These are phyloP conservation scores for Meira nashicola DNA, from an alignment of 1,284 basidiomycete species.

Conservation along the genomic window DNA sequence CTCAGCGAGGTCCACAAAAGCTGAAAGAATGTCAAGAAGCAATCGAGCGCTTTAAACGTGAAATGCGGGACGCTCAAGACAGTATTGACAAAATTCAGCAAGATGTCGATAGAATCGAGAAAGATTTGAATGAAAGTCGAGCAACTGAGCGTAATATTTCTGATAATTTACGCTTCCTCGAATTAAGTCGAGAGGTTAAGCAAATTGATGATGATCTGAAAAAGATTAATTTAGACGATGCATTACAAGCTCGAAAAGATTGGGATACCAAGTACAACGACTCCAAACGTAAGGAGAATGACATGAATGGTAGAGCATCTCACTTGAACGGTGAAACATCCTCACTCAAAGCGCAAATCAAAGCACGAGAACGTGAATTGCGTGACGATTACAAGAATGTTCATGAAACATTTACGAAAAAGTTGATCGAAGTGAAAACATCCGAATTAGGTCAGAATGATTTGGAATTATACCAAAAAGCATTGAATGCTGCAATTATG, in stretches of 20 bases:
- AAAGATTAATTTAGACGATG: slow-evolving; percentile 34
- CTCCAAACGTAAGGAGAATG: slow-evolving; percentile 67
- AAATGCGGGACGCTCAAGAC: slow-evolving; percentile 25
- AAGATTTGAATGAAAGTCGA: slow-evolving; percentile 52
- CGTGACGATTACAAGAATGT: slow-evolving; percentile 78
- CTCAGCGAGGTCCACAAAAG: slow-evolving; percentile 28
- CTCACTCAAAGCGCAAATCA: slow-evolving; percentile 37
- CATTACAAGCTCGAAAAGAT: slow-evolving; percentile 58
- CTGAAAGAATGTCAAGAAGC: slow-evolving; percentile 30
- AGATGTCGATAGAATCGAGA: slow-evolving; percentile 40
- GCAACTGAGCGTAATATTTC: slow-evolving; percentile 63
- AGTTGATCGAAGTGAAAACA: slow-evolving; percentile 84
- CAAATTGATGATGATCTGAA: slow-evolving; percentile 70
- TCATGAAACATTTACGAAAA: slow-evolving; percentile 77
- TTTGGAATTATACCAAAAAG: slow-evolving; percentile 94
- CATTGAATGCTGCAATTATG: slow-evolving; percentile 90
- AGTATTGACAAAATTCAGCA: slow-evolving; percentile 28
- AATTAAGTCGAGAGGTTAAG: slow-evolving; percentile 65
- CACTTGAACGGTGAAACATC: slow-evolving; percentile 44
- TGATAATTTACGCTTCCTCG: slow-evolving; percentile 77
- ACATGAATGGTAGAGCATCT: slow-evolving; percentile 64
- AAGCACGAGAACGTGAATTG: slow-evolving; percentile 66
- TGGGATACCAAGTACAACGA: slow-evolving; percentile 74
- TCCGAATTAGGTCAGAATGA: slow-evolving; percentile 46
- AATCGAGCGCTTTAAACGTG: slow-evolving; percentile 40